A percentile compares a stretch with the other conserved stretches of the same genome.
phyloP scores from a whole-genome alignment of 192 early-diverging fungal species.

The Mycoemilia scoparia region DNA sequence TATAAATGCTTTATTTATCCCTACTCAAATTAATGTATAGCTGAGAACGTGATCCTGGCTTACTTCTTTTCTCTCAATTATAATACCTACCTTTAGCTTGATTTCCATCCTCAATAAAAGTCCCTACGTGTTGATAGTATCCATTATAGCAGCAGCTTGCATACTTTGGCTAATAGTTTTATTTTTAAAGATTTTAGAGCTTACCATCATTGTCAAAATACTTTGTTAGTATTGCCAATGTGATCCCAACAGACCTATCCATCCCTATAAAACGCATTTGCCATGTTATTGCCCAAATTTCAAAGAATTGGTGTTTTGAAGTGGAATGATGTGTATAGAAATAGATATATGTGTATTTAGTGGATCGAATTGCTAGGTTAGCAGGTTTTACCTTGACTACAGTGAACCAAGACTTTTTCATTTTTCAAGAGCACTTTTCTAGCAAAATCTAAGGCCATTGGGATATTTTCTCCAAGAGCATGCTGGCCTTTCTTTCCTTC shows the following conservation, averaged over 20 bases:
- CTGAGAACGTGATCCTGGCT: not conserved
- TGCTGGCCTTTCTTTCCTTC: conserved; percentile 80
- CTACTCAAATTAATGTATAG: not conserved
- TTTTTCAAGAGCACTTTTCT: conserved; percentile 11
- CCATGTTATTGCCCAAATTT: conserved; percentile 1
- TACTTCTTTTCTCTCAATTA: too few relatives aligned
- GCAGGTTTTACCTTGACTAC: conserved; percentile 52
- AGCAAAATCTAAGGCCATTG: conserved; percentile 35
- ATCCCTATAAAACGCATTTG: conserved; percentile 22
- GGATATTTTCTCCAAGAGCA: conserved; percentile 36
- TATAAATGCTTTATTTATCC: conserved; percentile 40
- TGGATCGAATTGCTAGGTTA: too few relatives aligned
- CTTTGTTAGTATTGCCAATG: conserved; percentile 40
- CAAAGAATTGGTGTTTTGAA: not conserved
- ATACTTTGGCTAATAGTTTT: conserved; percentile 1
- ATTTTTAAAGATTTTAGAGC: conserved; percentile 6
- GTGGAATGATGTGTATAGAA: too few relatives aligned
- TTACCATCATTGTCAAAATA: conserved; percentile 35
- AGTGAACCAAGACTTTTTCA: conserved; percentile 47
- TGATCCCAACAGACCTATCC: conserved; percentile 65
- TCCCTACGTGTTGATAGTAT: too few relatives aligned
- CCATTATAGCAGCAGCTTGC: not conserved
- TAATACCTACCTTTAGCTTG: too few relatives aligned
- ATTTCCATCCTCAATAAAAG: too few relatives aligned
- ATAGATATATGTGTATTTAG: too few relatives aligned